These are phyloP conservation scores for Orychophragmus violaceus DNA, from an alignment of 345 rosid genomes.

Conservation along the genomic window DNA sequence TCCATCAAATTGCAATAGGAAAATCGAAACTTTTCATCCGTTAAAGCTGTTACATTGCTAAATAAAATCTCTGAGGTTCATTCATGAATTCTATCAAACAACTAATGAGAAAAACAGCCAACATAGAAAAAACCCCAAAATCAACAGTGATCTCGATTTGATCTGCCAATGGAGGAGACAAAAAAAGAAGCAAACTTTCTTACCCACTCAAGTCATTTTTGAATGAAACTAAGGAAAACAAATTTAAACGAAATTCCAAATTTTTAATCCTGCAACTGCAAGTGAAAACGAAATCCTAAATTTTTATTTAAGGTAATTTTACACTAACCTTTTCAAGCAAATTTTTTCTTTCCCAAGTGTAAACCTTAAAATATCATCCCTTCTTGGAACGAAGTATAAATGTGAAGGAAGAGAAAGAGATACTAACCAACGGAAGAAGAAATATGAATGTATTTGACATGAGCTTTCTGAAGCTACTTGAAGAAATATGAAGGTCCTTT, in stretches of 20 bases:
- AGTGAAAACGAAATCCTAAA: conserved; percentile 6
- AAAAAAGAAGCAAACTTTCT: not conserved
- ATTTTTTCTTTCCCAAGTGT: not conserved
- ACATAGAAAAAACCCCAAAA: not conserved
- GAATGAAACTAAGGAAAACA: not conserved
- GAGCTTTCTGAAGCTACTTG: conserved; percentile 68
- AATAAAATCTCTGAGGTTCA: not conserved
- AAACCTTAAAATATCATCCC: not conserved
- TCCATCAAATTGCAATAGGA: not conserved
- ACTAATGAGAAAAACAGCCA: not conserved
- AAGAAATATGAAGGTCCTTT: conserved; percentile 67
- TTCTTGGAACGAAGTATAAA: not conserved
- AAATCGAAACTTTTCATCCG: not conserved
- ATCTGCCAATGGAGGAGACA: too few species aligned
- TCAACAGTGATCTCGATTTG: not conserved
- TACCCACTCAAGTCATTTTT: not conserved
- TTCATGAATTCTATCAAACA: conserved; percentile 18
- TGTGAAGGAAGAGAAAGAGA: not conserved
- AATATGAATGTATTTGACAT: conserved; percentile 60
- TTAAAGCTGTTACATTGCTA: not conserved
- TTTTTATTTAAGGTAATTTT: not conserved
- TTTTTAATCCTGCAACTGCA: not conserved
- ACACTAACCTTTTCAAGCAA: not conserved
- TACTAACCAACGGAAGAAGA: conserved; percentile 71
- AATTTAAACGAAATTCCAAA: too few species aligned